Evolutionary conservation across 768 basidiomycete genomes (phyloP).

Genomic region (Erythrobasidium yunnanense): DNA sequence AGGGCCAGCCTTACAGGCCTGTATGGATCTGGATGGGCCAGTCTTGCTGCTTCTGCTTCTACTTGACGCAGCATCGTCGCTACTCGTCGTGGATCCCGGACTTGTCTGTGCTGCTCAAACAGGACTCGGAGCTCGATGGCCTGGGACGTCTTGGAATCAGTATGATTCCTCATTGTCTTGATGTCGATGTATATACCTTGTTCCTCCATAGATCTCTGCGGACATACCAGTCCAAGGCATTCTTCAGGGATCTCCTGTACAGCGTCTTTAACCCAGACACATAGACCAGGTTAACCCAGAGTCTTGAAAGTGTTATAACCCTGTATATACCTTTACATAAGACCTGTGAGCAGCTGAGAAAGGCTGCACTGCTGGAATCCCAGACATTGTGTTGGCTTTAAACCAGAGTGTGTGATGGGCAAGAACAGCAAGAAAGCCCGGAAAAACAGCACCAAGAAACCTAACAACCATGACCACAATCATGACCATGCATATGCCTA

Average conservation of each 20-base stretch:
- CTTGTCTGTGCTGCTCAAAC: constrained; percentile 83
- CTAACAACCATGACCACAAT: background rate
- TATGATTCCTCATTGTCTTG: background rate
- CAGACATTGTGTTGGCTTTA: background rate
- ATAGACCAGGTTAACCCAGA: too few species aligned
- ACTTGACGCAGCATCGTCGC: constrained; percentile 34
- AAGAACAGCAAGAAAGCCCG: constrained; percentile 8
- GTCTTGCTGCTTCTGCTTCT: constrained; percentile 31
- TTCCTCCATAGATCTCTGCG: constrained; percentile 74
- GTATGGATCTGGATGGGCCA: constrained; percentile 80
- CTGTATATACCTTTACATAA: constrained; percentile 22
- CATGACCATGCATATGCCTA: background rate
- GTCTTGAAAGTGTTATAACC: too few species aligned
- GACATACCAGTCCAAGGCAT: constrained; percentile 74
- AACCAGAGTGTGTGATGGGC: background rate
- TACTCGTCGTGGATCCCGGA: constrained; percentile 35
- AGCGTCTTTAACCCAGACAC: constrained; percentile 55
- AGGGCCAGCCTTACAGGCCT: constrained; percentile 62
- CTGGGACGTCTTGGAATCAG: constrained; percentile 20
- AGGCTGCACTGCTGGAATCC: background rate
- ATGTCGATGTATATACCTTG: constrained; percentile 39
- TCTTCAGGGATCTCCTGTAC: constrained; percentile 74
- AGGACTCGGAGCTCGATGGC: constrained; percentile 79
- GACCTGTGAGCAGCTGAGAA: constrained; percentile 18
- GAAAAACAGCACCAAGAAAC: constrained; percentile 1